A percentile compares a stretch with the other conserved stretches of the same genome.
phyloP scores from a whole-genome alignment of 345 rosid genomes.

The Trapa bicornis region DNA sequence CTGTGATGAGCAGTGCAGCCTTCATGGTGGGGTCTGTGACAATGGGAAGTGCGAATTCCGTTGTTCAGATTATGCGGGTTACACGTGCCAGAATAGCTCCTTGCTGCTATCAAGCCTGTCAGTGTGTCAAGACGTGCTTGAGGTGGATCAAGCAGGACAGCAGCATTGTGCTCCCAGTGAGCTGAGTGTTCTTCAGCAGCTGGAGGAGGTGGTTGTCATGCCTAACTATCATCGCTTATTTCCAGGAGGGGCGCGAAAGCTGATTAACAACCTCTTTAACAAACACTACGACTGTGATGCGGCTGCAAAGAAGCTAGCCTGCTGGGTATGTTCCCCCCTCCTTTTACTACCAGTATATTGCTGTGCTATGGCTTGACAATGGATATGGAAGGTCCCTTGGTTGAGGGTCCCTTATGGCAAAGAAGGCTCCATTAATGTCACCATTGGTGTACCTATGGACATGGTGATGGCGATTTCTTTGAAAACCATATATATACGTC shows the following conservation, averaged over 20 bases:
- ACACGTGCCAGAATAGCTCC: constrained; percentile 93
- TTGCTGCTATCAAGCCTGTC: constrained; percentile 66
- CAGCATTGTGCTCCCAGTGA: constrained; percentile 97
- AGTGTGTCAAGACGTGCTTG: constrained; percentile 74
- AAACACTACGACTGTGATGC: constrained; percentile 57
- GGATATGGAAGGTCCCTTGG: background rate
- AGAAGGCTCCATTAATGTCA: background rate
- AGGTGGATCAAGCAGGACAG: constrained; percentile 59
- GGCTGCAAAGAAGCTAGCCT: constrained; percentile 85
- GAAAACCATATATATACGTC: no score
- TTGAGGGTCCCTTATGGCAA: background rate
- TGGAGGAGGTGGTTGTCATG: constrained; percentile 93
- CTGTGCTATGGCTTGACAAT: background rate
- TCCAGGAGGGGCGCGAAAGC: constrained; percentile 77
- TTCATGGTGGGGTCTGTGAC: constrained; percentile 99
- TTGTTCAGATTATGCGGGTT: constrained; percentile 98
- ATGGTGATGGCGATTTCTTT: no score
- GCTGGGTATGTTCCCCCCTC: constrained; percentile 54
- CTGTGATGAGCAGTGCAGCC: constrained; percentile 96
- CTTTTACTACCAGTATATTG: background rate
- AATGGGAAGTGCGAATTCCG: constrained; percentile 97
- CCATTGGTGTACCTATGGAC: no score
- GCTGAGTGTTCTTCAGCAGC: constrained; percentile 79
- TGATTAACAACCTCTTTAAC: constrained; percentile 65
- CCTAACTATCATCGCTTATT: constrained; percentile 87